A percentile compares a stretch with the other conserved stretches of the same genome.
Evolutionary conservation across 306 rosid species (phyloP).

Genomic region (apple (Malus domestica)): ASM211411v1 NC_041790.1:10655001-10655500

Average conservation of each 20-base stretch:
- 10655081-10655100: constrained; percentile 32
- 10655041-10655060: constrained; percentile 47
- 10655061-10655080: constrained; percentile 22
- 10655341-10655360: too few species aligned
- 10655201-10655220: background rate
- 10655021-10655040: constrained; percentile 57
- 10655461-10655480: too few species aligned
- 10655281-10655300: constrained; percentile 57
- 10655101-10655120: too few species aligned
- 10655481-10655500: too few species aligned
- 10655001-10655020: constrained; percentile 54
- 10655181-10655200: background rate
- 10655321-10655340: too few species aligned
- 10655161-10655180: constrained; percentile 25
- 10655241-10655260: constrained; percentile 34
- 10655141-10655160: too few species aligned
- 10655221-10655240: constrained; percentile 13
- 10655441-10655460: too few species aligned
- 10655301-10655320: constrained; percentile 42
- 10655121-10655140: too few species aligned
- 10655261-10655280: constrained; percentile 57
- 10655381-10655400: too few species aligned
- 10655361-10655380: too few species aligned
- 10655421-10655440: too few species aligned
- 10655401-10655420: too few species aligned